Conservation (phyloP, 768 basidiomycete genomes). For the Mycena venus region DNA sequence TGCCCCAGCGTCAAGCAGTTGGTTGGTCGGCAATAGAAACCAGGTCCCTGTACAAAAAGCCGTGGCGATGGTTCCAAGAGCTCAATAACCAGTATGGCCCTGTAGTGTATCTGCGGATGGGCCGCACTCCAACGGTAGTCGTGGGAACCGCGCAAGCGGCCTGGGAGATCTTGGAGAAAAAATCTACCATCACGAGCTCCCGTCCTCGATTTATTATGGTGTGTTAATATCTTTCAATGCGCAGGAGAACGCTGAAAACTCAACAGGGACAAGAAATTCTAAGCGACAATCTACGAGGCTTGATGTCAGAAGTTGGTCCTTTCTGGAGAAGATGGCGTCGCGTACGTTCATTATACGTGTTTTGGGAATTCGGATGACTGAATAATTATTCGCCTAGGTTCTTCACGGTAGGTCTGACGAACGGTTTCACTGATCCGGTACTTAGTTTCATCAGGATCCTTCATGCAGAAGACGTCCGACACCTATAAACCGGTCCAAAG, state of each 20-base stretch:
- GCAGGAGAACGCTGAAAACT: neutral
- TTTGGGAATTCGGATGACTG: neutral
- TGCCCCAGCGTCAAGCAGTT: conserved; percentile 26
- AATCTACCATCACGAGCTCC: conserved; percentile 62
- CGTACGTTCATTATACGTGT: conserved; percentile 37
- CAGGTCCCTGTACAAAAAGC: conserved; percentile 59
- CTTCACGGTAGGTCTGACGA: conserved; percentile 46
- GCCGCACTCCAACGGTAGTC: conserved; percentile 42
- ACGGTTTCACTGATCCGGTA: neutral
- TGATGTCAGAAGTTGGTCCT: conserved; percentile 59
- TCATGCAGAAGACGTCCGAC: conserved; percentile 49
- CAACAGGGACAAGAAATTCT: conserved; percentile 57
- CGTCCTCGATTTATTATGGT: conserved; percentile 62
- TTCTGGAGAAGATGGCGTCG: conserved; percentile 64
- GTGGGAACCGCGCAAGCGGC: conserved; percentile 60
- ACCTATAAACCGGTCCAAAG: conserved; percentile 61
- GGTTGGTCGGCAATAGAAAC: conserved; percentile 59
- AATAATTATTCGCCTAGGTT: conserved; percentile 44
- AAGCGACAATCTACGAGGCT: conserved; percentile 58
- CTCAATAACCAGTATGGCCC: conserved; percentile 60
- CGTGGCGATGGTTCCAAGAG: conserved; percentile 63
- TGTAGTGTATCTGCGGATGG: conserved; percentile 1
- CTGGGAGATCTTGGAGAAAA: conserved; percentile 62
- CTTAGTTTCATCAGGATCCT: conserved; percentile 13
- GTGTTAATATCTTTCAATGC: conserved; percentile 29